phyloP scores from a whole-genome alignment of 2,329 filamentous ascomycete genomes.

The Dactylellina leptospora region DNA sequence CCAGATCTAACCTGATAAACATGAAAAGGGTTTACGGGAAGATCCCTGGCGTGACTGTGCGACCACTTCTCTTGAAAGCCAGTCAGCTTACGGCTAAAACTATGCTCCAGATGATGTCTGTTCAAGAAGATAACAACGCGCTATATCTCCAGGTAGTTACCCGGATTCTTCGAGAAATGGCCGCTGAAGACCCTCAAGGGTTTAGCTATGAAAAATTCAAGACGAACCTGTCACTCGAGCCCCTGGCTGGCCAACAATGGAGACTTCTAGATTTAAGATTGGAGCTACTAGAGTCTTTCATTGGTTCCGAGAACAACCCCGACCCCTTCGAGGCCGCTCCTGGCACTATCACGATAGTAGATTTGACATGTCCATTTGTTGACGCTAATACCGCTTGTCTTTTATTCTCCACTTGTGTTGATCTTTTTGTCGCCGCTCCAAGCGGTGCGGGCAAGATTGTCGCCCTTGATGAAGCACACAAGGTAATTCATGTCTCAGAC shows the following conservation, averaged over 20 bases:
- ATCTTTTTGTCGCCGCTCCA: slow-evolving; percentile 70
- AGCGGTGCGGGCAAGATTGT: slow-evolving; percentile 63
- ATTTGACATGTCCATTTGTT: slow-evolving; percentile 77
- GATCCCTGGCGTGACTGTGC: slow-evolving; percentile 56
- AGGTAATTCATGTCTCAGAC: slow-evolving; percentile 61
- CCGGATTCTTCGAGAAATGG: slow-evolving; percentile 57
- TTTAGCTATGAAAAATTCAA: slow-evolving; percentile 57
- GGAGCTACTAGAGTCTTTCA: slow-evolving; percentile 57
- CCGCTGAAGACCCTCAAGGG: slow-evolving; percentile 41
- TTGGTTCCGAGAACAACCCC: slow-evolving; percentile 50
- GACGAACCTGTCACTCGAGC: slow-evolving; percentile 36
- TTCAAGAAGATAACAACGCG: slow-evolving; percentile 53
- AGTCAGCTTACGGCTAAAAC: slow-evolving; percentile 55
- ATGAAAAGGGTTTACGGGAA: slow-evolving; percentile 55
- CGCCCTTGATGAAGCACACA: slow-evolving; percentile 80
- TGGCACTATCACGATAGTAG: slow-evolving; percentile 71
- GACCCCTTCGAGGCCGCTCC: slow-evolving; percentile 57
- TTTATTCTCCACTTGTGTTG: slow-evolving; percentile 76
- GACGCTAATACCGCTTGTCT: slow-evolving; percentile 73
- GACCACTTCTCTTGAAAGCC: slow-evolving; percentile 54
- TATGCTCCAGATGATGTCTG: slow-evolving; percentile 57
- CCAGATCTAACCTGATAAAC: slow-evolving; percentile 56
- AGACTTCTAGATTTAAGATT: slow-evolving; percentile 56
- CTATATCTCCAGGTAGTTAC: slow-evolving; percentile 56
- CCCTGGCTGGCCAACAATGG: slow-evolving; percentile 51